Evolutionary conservation across 345 rosid genomes (phyloP), one percentile per base, ranked within the genome.

Genomic region (Balakata baccata): DNA sequence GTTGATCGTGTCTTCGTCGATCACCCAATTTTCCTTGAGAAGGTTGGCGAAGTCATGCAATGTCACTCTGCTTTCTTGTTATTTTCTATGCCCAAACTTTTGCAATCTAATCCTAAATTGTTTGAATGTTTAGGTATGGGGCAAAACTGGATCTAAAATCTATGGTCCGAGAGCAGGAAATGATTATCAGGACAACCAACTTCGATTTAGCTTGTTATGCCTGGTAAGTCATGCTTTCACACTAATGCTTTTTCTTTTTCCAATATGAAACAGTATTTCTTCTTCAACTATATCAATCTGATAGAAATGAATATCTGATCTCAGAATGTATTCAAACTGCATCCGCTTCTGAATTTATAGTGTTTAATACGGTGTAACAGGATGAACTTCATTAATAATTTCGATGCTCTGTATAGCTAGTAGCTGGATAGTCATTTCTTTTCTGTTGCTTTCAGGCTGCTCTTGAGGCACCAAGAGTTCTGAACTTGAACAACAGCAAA

Each of bases 1-100:
- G 97, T 93, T 54, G 98, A 93, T 86, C 95, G 93, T 58, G 89
- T 91, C 45, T 91, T 93, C 70, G 92, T 93, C 37, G 98, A 91
- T 81, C 98, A 93, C 81, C 98, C 97, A 18, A 20, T 83, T 84
- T 93, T 93, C 84, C 95, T 95, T 68, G 98, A 83, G 79, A 90
- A 86, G 97, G 98, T 92, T 54, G 12, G 6, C 34, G 12, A 59
- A 22, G 3, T 10, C 23, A 3, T 64, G 7, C 50, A 6, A 14
- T 63, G 63, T 62, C 25, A 29, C 46, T 7, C 4, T 70, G 66
- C 23, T 61, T 1, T n/a, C 38, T 13, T 38, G 3, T 52, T 13
- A 7, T 37, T 72, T 41, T 8, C 43, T 60, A 4, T 13, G 23
- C 10, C 29, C 9, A 20, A 46, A 13, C 38, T 46, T 39, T 39